Evolutionary conservation across 495 filamentous ascomycete genomes (phyloP).

Genomic region (Tuber calosporum): DNA sequence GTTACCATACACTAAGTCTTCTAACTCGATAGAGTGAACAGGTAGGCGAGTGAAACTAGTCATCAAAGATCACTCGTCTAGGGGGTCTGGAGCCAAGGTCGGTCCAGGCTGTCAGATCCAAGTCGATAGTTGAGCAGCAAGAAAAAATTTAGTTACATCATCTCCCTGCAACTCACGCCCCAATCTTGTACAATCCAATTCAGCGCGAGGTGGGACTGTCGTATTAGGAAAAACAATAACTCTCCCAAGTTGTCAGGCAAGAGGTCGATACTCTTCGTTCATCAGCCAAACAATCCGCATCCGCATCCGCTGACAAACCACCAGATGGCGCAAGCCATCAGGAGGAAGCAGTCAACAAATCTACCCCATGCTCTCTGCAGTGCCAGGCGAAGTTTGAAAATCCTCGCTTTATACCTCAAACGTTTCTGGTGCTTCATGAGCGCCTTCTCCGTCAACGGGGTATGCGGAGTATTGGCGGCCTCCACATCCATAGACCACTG

Average conservation of each 20-base stretch:
- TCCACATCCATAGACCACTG: not conserved
- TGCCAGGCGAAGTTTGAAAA: not conserved
- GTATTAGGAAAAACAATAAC: not conserved
- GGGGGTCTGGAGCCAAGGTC: not conserved
- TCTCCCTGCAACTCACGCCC: not conserved
- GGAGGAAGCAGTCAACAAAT: slow-evolving; percentile 1
- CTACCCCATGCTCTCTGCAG: not conserved
- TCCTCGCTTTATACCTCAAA: not conserved
- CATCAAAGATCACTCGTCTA: not conserved
- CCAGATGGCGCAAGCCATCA: not conserved
- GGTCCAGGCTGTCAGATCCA: not conserved
- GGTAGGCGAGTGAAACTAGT: not conserved
- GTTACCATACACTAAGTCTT: not conserved
- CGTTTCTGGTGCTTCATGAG: not conserved
- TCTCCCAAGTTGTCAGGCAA: not conserved
- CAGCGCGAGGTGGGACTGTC: not conserved
- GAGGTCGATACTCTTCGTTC: not conserved
- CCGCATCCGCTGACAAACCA: not conserved
- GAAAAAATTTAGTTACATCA: not conserved
- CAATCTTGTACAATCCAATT: not conserved
- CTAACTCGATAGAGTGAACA: not conserved
- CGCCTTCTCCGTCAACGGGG: not conserved
- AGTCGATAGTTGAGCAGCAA: not conserved
- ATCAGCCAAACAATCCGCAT: not conserved
- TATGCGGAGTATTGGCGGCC: not conserved